Evolutionary conservation across 192 early-diverging fungal species (phyloP).

Genomic region (Piromyces sp.): DNA sequence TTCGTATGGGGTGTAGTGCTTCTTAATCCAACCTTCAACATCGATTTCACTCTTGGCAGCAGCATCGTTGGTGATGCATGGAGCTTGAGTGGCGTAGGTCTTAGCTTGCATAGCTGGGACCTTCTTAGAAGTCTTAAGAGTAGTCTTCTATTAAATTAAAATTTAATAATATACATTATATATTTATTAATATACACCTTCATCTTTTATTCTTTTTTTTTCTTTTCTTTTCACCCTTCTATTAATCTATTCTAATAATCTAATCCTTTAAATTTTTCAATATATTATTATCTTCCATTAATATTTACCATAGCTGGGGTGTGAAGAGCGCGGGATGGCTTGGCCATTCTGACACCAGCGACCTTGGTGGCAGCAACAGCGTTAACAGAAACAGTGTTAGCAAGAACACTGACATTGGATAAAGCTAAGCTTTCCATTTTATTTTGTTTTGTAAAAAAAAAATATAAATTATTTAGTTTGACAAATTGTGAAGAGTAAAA

Average conservation of each 20-base stretch:
- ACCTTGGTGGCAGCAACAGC: background rate
- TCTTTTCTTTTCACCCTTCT: no score
- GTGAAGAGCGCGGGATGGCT: background rate
- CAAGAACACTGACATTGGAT: background rate
- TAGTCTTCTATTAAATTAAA: background rate
- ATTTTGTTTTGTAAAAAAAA: background rate
- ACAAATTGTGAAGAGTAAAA: background rate
- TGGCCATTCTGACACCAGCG: background rate
- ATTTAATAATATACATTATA: background rate
- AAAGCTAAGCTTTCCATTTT: background rate
- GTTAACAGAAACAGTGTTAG: background rate
- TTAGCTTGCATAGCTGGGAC: background rate
- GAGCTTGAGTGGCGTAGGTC: background rate
- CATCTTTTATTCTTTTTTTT: no score
- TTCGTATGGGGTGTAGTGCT: background rate
- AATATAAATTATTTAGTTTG: background rate
- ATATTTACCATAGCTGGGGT: background rate
- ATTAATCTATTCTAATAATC: no score
- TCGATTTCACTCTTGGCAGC: background rate
- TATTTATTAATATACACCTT: background rate
- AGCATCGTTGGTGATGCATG: background rate
- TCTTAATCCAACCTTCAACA: background rate
- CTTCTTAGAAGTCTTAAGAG: background rate
- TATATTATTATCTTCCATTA: no score
- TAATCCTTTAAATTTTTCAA: no score